A percentile compares a stretch with the other conserved stretches of the same genome.
These are phyloP conservation scores for Eucalyptus tenuipes DNA, from an alignment of 345 rosid genomes.

Conservation along the genomic window DNA sequence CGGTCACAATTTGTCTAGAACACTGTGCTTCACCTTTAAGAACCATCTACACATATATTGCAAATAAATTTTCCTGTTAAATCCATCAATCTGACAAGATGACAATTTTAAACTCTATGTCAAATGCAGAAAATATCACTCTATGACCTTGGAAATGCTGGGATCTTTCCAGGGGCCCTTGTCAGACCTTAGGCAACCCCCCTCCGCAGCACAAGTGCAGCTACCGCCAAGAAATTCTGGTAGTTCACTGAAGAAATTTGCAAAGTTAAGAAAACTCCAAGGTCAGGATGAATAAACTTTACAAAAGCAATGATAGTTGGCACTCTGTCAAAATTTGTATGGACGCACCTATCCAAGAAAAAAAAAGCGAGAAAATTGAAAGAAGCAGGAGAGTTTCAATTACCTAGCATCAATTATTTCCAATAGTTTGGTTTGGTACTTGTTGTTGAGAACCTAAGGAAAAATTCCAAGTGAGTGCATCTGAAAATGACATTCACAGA, in stretches of 20 bases:
- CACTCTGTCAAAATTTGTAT: not conserved
- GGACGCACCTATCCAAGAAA: not conserved
- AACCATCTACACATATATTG: slow-evolving; percentile 41
- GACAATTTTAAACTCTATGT: not conserved
- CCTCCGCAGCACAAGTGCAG: slow-evolving; percentile 73
- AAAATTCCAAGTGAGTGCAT: not conserved
- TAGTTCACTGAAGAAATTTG: slow-evolving; percentile 46
- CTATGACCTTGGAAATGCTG: slow-evolving; percentile 47
- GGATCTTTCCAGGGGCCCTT: slow-evolving; percentile 97
- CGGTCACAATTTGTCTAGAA: slow-evolving; percentile 49
- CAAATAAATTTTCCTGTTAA: not conserved
- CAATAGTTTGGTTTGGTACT: slow-evolving; percentile 77
- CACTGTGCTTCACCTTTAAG: slow-evolving; percentile 47
- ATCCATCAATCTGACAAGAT: not conserved
- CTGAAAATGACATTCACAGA: not conserved
- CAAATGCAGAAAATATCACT: not conserved
- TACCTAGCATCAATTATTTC: slow-evolving; percentile 93
- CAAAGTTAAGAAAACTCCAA: not conserved
- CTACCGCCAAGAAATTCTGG: slow-evolving; percentile 91
- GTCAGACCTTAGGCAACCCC: slow-evolving; percentile 90
- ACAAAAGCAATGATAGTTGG: not conserved
- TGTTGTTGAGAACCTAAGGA: slow-evolving; percentile 71
- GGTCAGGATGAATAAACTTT: not conserved
- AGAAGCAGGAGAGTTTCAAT: not conserved
- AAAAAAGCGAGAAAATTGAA: not conserved